phyloP scores from a whole-genome alignment of 2,329 filamentous ascomycete genomes.

The Graphilbum sp. region DNA sequence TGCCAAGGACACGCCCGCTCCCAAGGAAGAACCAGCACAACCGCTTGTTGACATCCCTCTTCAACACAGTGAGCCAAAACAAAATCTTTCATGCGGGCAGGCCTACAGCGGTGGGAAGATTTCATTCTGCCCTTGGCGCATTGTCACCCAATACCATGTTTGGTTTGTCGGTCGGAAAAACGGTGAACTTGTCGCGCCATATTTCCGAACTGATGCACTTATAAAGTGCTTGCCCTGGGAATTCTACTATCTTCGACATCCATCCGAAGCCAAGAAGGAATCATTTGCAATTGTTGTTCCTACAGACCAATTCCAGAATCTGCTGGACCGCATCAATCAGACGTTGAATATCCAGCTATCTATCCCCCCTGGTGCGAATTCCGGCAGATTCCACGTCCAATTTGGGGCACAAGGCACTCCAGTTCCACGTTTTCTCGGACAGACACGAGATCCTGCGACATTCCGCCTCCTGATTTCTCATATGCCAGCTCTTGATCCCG shows the following conservation, averaged over 20 bases:
- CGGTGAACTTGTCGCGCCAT: slow-evolving; percentile 26
- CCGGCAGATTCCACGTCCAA: slow-evolving; percentile 38
- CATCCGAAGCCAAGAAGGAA: slow-evolving; percentile 24
- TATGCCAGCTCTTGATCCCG: not conserved
- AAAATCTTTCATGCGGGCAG: not conserved
- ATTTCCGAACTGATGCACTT: slow-evolving; percentile 40
- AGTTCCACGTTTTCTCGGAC: slow-evolving; percentile 51
- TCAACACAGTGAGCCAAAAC: not conserved
- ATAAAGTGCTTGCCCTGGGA: slow-evolving; percentile 53
- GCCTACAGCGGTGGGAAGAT: slow-evolving; percentile 8
- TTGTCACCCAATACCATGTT: slow-evolving; percentile 41
- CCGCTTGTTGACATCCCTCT: too few species aligned
- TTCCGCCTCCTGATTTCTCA: slow-evolving; percentile 15
- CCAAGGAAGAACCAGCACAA: too few species aligned
- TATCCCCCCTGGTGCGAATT: slow-evolving; percentile 35
- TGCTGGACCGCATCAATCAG: slow-evolving; percentile 49
- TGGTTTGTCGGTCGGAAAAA: slow-evolving; percentile 40
- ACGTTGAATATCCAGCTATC: slow-evolving; percentile 34
- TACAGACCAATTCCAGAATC: slow-evolving; percentile 43
- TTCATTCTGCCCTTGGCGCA: slow-evolving; percentile 30
- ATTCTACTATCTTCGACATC: slow-evolving; percentile 52
- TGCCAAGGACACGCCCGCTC: too few species aligned
- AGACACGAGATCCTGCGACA: slow-evolving; percentile 26
- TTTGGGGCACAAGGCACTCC: slow-evolving; percentile 47
- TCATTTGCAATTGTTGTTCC: slow-evolving; percentile 49